Evolutionary conservation across 2,329 filamentous ascomycete species (phyloP).

Genomic region (Fusarium papillatum): DNA sequence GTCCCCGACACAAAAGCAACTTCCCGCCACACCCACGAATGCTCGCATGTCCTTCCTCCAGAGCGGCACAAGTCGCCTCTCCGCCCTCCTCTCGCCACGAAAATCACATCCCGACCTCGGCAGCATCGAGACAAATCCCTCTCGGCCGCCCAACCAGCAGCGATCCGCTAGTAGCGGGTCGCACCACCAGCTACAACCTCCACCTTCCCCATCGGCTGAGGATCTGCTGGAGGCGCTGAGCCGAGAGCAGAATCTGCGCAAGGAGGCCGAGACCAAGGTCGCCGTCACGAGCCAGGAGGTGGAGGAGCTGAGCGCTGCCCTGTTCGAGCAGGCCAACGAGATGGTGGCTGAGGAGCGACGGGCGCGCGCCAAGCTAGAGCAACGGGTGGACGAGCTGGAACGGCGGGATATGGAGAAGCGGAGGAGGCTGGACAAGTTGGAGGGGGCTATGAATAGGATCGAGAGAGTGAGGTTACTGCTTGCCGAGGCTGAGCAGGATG

Average conservation of each 20-base stretch:
- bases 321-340: conserved; percentile 89
- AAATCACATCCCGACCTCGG: conserved; percentile 56
- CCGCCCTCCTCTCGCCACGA: conserved; percentile 59
- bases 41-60: conserved; percentile 60
- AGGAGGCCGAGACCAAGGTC: conserved; percentile 77
- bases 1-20: conserved; percentile 31
- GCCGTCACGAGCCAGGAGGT: conserved; percentile 77
- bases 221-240: conserved; percentile 75
- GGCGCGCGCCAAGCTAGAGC: conserved; percentile 78
- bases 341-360: conserved; percentile 86
- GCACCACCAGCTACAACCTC: conserved; percentile 23
- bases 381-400: conserved; percentile 78
- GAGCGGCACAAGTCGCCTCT: conserved; percentile 59
- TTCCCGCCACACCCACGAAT: conserved; percentile 43
- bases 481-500: conserved; percentile 48
- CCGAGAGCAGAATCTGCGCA: conserved; percentile 75
- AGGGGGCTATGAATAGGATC: conserved; percentile 78
- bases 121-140: conserved; percentile 33
- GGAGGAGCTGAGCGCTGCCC: conserved; percentile 80
- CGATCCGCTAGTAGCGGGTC: conserved; percentile 36
- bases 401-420: conserved; percentile 78
- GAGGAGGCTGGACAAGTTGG: conserved; percentile 76
- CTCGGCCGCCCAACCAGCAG: conserved; percentile 25
- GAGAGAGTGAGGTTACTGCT: conserved; percentile 77
- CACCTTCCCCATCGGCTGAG: conserved; percentile 50